A percentile compares a stretch with the other conserved stretches of the same genome.
Conservation (phyloP, 2,329 filamentous ascomycete genomes). For the Colletotrichum sp. region DNA sequence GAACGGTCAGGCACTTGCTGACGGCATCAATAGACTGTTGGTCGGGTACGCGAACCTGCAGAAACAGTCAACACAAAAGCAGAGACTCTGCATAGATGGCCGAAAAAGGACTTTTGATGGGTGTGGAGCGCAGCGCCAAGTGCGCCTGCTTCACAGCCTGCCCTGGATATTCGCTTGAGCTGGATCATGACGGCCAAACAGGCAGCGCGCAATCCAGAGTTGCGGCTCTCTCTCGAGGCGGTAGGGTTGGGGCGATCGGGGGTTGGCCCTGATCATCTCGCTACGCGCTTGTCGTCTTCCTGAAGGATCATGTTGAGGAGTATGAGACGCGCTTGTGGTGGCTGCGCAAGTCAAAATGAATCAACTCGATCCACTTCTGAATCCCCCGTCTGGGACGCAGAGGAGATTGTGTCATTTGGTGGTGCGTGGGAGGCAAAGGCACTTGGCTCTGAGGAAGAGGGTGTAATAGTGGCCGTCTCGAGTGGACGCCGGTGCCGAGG, state of each 20-base stretch:
- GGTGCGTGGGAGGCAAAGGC: background rate
- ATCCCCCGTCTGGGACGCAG: background rate
- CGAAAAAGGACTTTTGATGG: background rate
- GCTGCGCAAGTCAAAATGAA: conserved; percentile 18
- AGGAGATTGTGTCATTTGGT: conserved; percentile 4
- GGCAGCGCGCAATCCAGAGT: background rate
- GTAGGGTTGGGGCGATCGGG: conserved; percentile 6
- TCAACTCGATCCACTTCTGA: background rate
- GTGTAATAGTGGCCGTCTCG: background rate
- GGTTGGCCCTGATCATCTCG: conserved; percentile 17
- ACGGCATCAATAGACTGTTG: background rate
- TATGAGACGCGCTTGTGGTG: conserved; percentile 21
- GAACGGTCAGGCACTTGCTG: background rate
- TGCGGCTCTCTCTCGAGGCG: conserved; percentile 1
- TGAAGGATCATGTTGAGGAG: conserved; percentile 9
- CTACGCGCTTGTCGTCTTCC: conserved; percentile 20
- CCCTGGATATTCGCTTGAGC: background rate
- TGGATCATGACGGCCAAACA: background rate
- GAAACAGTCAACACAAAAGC: background rate
- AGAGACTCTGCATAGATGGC: background rate
- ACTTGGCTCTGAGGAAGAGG: background rate
- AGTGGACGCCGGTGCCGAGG: background rate
- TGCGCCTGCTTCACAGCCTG: background rate
- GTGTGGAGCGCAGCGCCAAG: background rate
- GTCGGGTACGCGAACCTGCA: background rate